Conservation (phyloP, 148 eudicot species). For the Euryodendron excelsum region DNA sequence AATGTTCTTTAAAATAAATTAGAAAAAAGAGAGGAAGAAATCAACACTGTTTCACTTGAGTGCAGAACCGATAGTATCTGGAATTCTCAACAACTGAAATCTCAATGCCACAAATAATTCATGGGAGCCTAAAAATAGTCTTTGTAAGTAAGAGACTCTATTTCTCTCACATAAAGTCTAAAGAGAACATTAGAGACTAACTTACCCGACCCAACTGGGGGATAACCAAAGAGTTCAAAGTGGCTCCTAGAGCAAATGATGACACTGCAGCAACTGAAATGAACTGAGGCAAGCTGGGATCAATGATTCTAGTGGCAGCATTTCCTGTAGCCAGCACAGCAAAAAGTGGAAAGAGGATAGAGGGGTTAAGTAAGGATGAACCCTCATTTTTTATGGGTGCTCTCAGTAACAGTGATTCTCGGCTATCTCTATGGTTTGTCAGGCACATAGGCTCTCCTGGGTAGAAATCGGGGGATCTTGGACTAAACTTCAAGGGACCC, state of each 20-base stretch:
- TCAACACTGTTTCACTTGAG: not conserved
- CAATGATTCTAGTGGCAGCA: constrained; percentile 83
- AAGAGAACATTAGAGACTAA: constrained; percentile 4
- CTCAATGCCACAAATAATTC: not conserved
- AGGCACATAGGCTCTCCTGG: constrained; percentile 84
- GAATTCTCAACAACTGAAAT: not conserved
- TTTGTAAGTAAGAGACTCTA: not conserved
- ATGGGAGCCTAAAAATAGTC: not conserved
- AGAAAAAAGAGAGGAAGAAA: not conserved
- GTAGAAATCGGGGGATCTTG: constrained; percentile 65
- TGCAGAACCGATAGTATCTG: not conserved
- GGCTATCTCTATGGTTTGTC: constrained; percentile 81
- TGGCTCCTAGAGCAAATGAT: constrained; percentile 72
- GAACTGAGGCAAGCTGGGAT: constrained; percentile 90
- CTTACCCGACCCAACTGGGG: constrained; percentile 78
- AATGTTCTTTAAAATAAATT: not conserved
- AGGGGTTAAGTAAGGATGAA: constrained; percentile 54
- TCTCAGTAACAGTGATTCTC: constrained; percentile 77
- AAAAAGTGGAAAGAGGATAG: constrained; percentile 64
- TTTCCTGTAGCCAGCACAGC: constrained; percentile 81
- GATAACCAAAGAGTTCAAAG: constrained; percentile 59
- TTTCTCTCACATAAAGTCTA: not conserved
- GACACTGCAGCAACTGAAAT: constrained; percentile 67
- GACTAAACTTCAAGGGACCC: constrained; percentile 83
- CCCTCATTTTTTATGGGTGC: constrained; percentile 61